A percentile compares a stretch with the other conserved stretches of the same genome.
Evolutionary conservation across 495 filamentous ascomycete species (phyloP).

Genomic region (Hyphodiscus hymeniophilus): DNA sequence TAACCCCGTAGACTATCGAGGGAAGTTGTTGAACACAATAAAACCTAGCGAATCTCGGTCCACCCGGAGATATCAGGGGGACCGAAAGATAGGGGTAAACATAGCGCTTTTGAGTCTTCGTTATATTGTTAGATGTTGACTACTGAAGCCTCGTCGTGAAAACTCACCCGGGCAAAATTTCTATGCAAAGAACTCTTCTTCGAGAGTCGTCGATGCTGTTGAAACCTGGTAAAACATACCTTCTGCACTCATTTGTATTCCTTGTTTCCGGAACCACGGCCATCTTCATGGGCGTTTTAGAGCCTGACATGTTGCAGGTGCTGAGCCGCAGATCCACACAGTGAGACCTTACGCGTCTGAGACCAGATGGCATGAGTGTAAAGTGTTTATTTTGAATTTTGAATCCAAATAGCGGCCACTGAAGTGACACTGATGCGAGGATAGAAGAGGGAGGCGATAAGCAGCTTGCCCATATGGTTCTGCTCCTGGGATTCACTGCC

Average conservation of each 20-base stretch:
- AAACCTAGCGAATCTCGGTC: background rate
- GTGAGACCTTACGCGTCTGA: constrained; percentile 19
- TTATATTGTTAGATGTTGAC: too few relatives aligned
- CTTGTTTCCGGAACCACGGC: background rate
- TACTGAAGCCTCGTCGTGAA: too few relatives aligned
- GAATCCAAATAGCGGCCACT: background rate
- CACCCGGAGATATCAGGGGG: too few relatives aligned
- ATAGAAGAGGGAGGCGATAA: background rate
- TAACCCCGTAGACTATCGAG: too few relatives aligned
- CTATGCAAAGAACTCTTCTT: too few relatives aligned
- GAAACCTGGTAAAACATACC: too few relatives aligned
- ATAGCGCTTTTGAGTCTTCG: too few relatives aligned
- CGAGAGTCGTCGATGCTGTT: too few relatives aligned
- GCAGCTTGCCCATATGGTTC: background rate
- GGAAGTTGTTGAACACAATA: too few relatives aligned
- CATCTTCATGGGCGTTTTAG: constrained; percentile 1
- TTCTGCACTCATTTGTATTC: background rate
- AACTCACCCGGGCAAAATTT: too few relatives aligned
- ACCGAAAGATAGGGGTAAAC: background rate
- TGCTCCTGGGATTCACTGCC: too few relatives aligned
- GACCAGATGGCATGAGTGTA: constrained; percentile 6
- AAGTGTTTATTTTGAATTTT: constrained; percentile 9
- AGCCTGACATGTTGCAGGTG: constrained; percentile 4
- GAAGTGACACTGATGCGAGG: background rate
- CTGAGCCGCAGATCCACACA: constrained; percentile 12